Conservation (phyloP, 2,329 filamentous ascomycete genomes). For the Botrytis sinoallii region DNA sequence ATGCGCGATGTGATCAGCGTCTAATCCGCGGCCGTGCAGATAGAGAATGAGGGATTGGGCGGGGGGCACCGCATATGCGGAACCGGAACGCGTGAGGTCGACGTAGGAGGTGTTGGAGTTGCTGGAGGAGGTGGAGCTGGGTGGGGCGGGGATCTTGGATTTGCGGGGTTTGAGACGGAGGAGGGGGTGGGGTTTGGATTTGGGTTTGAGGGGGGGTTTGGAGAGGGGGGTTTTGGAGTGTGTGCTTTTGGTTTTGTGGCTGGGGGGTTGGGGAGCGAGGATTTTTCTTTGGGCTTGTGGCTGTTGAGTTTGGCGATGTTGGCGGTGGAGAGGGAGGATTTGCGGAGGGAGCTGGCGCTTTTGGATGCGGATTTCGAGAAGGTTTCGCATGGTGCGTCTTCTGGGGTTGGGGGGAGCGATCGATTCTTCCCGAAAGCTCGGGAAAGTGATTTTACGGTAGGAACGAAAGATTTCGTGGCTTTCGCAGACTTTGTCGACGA, state of each 20-base stretch:
- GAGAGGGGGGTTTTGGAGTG: not conserved
- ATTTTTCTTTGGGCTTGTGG: not conserved
- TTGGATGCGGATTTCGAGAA: not conserved
- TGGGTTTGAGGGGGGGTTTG: not conserved
- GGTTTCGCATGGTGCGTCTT: not conserved
- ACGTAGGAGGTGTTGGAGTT: constrained; percentile 6
- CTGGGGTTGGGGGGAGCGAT: not conserved
- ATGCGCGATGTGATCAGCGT: not conserved
- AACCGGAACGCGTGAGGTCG: not conserved
- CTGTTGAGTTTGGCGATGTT: not conserved
- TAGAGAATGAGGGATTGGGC: constrained; percentile 1
- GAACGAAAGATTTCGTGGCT: not conserved
- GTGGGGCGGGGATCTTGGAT: not conserved
- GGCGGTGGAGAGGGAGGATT: not conserved
- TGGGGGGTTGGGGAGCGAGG: not conserved
- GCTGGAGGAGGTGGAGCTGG: not conserved
- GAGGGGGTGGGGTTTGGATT: not conserved
- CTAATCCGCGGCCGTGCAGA: not conserved
- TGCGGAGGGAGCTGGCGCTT: not conserved
- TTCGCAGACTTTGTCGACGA: not conserved
- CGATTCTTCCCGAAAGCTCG: not conserved
- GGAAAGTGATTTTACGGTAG: not conserved
- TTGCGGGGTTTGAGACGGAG: not conserved
- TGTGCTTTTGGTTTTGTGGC: not conserved
- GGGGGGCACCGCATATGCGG: not conserved